Conservation (phyloP, 257 asterid species). For the Solanum etuberosum region DNA sequence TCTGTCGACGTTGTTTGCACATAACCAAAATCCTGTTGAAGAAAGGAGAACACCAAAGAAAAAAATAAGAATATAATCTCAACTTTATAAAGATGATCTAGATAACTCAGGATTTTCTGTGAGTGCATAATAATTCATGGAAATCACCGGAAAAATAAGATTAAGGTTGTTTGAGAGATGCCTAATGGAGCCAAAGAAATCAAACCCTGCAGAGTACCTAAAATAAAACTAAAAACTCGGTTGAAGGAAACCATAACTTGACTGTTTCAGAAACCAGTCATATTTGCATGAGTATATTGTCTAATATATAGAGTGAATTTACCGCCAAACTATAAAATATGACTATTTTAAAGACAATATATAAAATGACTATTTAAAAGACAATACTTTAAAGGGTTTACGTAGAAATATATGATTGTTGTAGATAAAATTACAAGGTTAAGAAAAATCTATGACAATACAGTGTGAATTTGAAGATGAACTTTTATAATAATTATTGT, state of each 20-base stretch:
- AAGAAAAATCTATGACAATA: neutral
- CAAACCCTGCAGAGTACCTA: neutral
- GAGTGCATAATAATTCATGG: neutral
- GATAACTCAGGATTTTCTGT: neutral
- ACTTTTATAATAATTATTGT: neutral
- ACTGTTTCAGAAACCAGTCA: neutral
- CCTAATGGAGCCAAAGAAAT: neutral
- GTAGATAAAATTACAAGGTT: neutral
- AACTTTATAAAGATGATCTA: neutral
- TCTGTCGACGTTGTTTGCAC: conserved; percentile 98
- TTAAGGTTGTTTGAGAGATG: neutral
- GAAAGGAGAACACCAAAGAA: conserved; percentile 4
- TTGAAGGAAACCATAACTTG: neutral
- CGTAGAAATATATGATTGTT: neutral
- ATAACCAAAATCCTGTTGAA: conserved; percentile 85
- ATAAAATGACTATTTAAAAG: neutral
- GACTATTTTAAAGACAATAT: neutral
- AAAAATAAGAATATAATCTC: neutral
- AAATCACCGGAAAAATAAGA: neutral
- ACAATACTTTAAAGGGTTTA: neutral
- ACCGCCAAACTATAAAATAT: neutral
- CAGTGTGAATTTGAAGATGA: neutral
- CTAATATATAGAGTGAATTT: neutral
- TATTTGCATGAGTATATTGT: neutral
- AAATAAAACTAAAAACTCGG: neutral